These are phyloP conservation scores for Chalaropsis thielavioides DNA, from an alignment of 2,329 filamentous ascomycete genomes.

Conservation along the genomic window DNA sequence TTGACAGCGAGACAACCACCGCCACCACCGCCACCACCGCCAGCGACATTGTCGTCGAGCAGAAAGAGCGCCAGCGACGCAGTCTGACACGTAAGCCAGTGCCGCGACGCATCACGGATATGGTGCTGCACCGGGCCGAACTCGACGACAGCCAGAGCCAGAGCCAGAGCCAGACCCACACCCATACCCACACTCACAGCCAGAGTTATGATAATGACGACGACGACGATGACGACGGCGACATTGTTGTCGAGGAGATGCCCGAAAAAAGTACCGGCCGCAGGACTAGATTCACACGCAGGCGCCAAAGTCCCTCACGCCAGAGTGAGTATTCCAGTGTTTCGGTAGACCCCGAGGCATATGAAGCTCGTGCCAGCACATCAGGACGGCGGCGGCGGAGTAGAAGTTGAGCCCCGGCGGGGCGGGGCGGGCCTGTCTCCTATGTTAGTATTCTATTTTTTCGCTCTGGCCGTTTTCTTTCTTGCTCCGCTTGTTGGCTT, in stretches of 20 bases:
- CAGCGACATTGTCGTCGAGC: slow-evolving; percentile 13
- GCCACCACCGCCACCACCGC: not conserved
- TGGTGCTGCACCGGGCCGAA: not conserved
- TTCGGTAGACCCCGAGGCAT: not conserved
- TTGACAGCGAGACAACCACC: not conserved
- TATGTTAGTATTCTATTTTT: slow-evolving; percentile 6
- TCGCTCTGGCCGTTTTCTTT: not conserved
- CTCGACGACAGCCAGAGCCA: not conserved
- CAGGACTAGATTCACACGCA: not conserved
- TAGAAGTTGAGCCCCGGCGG: not conserved
- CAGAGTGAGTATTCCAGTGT: slow-evolving; percentile 13
- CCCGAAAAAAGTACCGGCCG: not conserved
- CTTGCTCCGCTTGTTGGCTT: not conserved
- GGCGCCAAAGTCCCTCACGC: slow-evolving; percentile 4
- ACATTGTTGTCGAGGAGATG: slow-evolving; percentile 8
- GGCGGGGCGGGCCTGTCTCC: not conserved
- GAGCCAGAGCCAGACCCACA: not conserved
- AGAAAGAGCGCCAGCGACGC: not conserved
- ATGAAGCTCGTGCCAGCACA: not conserved
- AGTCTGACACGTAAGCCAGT: slow-evolving; percentile 9
- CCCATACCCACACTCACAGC: not conserved
- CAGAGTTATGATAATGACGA: not conserved
- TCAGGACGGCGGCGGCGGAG: not conserved
- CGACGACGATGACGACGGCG: not conserved
- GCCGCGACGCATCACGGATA: not conserved